A percentile compares a stretch with the other conserved stretches of the same genome.
phyloP scores from a whole-genome alignment of 257 asterid species.

The Solanum piurae region DNA sequence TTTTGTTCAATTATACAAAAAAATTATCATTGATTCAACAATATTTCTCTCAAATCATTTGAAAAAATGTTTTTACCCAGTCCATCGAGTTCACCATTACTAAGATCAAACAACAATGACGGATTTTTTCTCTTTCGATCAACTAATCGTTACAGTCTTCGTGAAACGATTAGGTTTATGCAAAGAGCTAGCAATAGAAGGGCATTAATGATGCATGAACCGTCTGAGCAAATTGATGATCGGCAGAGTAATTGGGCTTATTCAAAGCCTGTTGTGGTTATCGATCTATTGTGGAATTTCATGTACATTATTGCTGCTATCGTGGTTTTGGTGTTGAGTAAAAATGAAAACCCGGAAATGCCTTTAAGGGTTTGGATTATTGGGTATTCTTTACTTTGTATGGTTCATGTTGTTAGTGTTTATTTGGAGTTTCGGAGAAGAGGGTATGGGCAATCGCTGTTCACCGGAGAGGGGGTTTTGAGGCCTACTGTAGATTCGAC shows the following conservation, averaged over 20 bases:
- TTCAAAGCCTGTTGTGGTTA: slow-evolving; percentile 49
- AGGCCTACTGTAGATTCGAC: not conserved
- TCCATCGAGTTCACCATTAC: not conserved
- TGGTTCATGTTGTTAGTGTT: slow-evolving; percentile 49
- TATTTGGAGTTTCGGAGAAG: slow-evolving; percentile 42
- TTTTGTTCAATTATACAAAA: not conserved
- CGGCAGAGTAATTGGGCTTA: slow-evolving; percentile 64
- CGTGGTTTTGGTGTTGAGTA: slow-evolving; percentile 36
- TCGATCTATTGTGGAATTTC: slow-evolving; percentile 58
- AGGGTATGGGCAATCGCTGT: not conserved
- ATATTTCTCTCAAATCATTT: not conserved
- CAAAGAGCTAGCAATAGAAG: slow-evolving; percentile 55
- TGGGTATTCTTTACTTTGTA: slow-evolving; percentile 52
- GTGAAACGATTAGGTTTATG: slow-evolving; percentile 50
- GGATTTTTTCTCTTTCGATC: slow-evolving; percentile 11
- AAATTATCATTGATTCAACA: not conserved
- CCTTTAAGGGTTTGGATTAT: slow-evolving; percentile 58
- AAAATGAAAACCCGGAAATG: slow-evolving; percentile 33
- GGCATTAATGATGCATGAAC: slow-evolving; percentile 52
- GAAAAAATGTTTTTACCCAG: not conserved
- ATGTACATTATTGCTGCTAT: slow-evolving; percentile 41
- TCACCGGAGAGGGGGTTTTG: not conserved
- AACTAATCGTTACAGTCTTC: slow-evolving; percentile 48
- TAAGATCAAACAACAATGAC: not conserved
- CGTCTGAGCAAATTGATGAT: slow-evolving; percentile 55